Evolutionary conservation across 371 early-diverging fungal species (phyloP).

Genomic region (Actinomucor elegans): DNA sequence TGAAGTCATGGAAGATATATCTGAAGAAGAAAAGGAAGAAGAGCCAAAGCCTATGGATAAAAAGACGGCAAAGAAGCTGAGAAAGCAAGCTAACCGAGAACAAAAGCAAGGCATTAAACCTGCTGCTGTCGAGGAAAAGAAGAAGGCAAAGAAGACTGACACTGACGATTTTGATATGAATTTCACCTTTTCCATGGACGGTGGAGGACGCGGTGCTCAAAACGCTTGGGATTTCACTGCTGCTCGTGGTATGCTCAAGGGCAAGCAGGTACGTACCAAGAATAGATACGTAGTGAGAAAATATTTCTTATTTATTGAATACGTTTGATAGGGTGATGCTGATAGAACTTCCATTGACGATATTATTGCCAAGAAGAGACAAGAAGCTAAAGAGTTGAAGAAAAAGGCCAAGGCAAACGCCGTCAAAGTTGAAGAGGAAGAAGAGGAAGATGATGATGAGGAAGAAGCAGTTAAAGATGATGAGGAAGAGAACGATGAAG

Average conservation of each 20-base stretch:
- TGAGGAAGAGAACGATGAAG: conserved; percentile 48
- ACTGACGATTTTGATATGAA: conserved; percentile 56
- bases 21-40: conserved; percentile 26
- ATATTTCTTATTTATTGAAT: neutral
- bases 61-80: conserved; percentile 21
- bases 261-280: conserved; percentile 39
- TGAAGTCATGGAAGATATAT: conserved; percentile 33
- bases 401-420: conserved; percentile 35
- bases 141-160: conserved; percentile 27
- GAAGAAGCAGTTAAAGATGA: conserved; percentile 31
- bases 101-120: conserved; percentile 8
- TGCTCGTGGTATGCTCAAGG: conserved; percentile 74
- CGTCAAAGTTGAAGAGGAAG: conserved; percentile 25
- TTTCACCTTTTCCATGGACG: conserved; percentile 78
- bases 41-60: conserved; percentile 17
- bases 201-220: conserved; percentile 52
- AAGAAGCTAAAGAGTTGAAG: conserved; percentile 37
- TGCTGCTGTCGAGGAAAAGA: conserved; percentile 24
- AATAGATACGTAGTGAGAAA: neutral
- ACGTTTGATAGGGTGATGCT: conserved; percentile 13
- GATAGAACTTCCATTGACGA: conserved; percentile 61
- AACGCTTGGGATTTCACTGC: conserved; percentile 84
- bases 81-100: conserved; percentile 28
- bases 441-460: conserved; percentile 28
- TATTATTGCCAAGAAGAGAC: conserved; percentile 68